These are phyloP conservation scores for Taphrina deformans DNA, from an alignment of 1,139 yeast genomes.

Conservation along the genomic window DNA sequence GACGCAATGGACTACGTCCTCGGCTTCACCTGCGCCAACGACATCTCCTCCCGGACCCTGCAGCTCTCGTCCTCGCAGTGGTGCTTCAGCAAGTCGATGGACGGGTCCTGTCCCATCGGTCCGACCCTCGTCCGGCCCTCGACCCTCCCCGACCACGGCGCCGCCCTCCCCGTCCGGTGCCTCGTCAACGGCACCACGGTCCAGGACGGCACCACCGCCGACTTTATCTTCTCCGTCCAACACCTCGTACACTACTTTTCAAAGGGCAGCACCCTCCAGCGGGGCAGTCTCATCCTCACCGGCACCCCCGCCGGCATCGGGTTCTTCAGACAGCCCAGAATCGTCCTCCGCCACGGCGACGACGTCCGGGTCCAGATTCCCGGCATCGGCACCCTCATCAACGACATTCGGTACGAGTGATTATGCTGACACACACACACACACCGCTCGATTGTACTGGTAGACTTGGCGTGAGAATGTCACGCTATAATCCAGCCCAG, in stretches of 20 bases:
- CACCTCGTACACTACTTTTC: slow-evolving; percentile 53
- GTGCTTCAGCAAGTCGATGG: slow-evolving; percentile 17
- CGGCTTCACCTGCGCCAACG: slow-evolving; percentile 59
- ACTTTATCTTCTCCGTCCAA: slow-evolving; percentile 54
- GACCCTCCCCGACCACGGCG: slow-evolving; percentile 43
- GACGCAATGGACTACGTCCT: slow-evolving; percentile 54
- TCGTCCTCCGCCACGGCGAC: slow-evolving; percentile 9
- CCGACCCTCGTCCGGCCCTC: neutral
- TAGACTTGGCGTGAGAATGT: too few species aligned
- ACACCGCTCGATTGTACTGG: too few species aligned
- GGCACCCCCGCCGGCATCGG: slow-evolving; percentile 66
- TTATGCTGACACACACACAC: too few species aligned
- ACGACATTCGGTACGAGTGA: slow-evolving; percentile 1
- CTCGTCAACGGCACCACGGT: slow-evolving; percentile 51
- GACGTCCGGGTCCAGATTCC: neutral
- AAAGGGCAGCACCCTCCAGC: slow-evolving; percentile 67
- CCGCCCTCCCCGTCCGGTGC: slow-evolving; percentile 46
- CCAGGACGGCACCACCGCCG: slow-evolving; percentile 52
- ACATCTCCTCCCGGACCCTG: neutral
- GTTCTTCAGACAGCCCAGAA: neutral
- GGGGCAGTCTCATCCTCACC: slow-evolving; percentile 87
- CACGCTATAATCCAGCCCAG: too few species aligned
- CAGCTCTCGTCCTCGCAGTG: slow-evolving; percentile 8
- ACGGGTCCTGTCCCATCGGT: slow-evolving; percentile 5
- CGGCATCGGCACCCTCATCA: slow-evolving; percentile 12